Conservation (phyloP, 2,329 filamentous ascomycete species). For the Paraphaeosphaeria minitans region DNA sequence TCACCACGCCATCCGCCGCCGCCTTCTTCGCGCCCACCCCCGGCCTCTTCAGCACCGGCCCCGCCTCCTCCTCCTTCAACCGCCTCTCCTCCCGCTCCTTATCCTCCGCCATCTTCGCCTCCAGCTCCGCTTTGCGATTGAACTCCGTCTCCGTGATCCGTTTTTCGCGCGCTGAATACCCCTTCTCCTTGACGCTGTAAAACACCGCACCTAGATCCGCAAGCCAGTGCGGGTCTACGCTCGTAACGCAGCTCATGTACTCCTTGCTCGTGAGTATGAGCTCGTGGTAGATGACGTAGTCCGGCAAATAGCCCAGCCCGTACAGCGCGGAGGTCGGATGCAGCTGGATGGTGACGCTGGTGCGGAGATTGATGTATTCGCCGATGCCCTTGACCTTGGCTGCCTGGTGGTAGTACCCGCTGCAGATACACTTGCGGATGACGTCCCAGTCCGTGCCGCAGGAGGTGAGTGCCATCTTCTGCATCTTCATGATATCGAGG, state of each 20-base stretch:
- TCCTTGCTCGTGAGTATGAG: constrained; percentile 95
- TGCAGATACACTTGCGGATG: constrained; percentile 94
- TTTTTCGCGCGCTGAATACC: constrained; percentile 85
- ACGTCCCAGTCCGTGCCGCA: constrained; percentile 98
- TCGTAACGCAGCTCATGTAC: constrained; percentile 96
- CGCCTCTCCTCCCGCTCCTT: constrained; percentile 69
- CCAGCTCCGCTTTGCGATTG: constrained; percentile 90
- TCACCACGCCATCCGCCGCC: constrained; percentile 47
- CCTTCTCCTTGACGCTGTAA: constrained; percentile 97
- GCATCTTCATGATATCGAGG: constrained; percentile 89
- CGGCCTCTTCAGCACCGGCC: constrained; percentile 33
- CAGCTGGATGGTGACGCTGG: constrained; percentile 89
- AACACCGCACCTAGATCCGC: constrained; percentile 96
- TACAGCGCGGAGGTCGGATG: constrained; percentile 95
- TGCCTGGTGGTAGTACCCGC: constrained; percentile 97
- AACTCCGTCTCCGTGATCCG: constrained; percentile 89
- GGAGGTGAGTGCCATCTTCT: constrained; percentile 84
- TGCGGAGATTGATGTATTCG: constrained; percentile 96
- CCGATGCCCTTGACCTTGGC: constrained; percentile 95
- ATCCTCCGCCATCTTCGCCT: constrained; percentile 88
- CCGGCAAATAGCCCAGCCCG: constrained; percentile 88
- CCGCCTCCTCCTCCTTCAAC: constrained; percentile 43
- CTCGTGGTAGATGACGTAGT: constrained; percentile 98
- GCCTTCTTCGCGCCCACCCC: constrained; percentile 35
- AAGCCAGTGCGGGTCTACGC: constrained; percentile 96